phyloP scores from a whole-genome alignment of 2,329 filamentous ascomycete species.

The Neurospora sp. region DNA sequence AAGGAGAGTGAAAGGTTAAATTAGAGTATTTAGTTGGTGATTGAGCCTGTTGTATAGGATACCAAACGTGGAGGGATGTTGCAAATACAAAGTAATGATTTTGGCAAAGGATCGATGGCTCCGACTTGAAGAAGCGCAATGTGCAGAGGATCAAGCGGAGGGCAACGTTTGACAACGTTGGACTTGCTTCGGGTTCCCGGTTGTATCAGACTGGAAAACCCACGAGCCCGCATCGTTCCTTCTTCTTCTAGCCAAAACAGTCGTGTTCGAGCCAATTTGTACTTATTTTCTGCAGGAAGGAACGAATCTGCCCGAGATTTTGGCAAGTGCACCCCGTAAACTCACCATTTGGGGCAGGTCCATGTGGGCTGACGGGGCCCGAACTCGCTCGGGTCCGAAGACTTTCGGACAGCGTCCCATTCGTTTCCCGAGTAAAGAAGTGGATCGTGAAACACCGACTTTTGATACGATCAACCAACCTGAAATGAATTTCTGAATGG shows the following conservation, averaged over 20 bases:
- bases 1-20: background rate
- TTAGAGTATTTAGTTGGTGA: background rate
- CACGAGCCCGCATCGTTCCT: background rate
- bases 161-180: background rate
- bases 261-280: background rate
- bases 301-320: background rate
- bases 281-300: background rate
- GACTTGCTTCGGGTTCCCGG: background rate
- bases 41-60: background rate
- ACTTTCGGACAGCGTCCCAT: background rate
- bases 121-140: background rate
- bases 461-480: background rate
- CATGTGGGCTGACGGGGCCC: background rate
- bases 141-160: background rate
- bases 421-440: background rate
- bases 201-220: background rate
- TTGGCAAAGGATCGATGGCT: background rate
- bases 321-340: background rate
- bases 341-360: background rate
- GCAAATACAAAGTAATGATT: background rate
- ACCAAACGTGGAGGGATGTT: background rate
- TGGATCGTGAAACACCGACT: background rate
- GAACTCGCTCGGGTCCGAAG: background rate
- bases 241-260: background rate
- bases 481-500: background rate